Conservation (phyloP, 768 basidiomycete genomes). For the Infundibulicybe gibba region DNA sequence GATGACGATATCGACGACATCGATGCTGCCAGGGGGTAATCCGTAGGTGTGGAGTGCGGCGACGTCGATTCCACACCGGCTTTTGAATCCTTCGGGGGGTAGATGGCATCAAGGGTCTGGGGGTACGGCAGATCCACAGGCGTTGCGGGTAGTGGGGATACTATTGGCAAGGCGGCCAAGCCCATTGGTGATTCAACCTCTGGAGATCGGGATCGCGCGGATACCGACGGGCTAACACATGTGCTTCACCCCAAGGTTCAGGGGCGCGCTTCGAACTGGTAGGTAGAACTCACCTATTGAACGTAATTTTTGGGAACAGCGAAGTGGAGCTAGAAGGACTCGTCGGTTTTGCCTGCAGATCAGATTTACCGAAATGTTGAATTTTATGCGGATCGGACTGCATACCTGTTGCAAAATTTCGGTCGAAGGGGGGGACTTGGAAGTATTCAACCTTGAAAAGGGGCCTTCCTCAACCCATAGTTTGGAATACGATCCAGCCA, state of each 20-base stretch:
- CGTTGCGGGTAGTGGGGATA: conserved; percentile 29
- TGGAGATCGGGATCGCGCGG: conserved; percentile 19
- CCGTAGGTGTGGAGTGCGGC: conserved; percentile 1
- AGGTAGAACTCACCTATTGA: background rate
- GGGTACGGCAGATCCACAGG: conserved; percentile 20
- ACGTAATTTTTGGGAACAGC: background rate
- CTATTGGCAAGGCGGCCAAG: conserved; percentile 25
- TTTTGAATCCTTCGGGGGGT: background rate
- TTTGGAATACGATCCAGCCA: too few species aligned
- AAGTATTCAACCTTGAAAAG: too few species aligned
- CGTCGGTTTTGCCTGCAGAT: too few species aligned
- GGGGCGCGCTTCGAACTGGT: background rate
- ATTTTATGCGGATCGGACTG: background rate
- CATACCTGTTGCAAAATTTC: too few species aligned
- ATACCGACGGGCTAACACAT: conserved; percentile 4
- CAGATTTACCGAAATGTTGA: background rate
- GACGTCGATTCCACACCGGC: background rate
- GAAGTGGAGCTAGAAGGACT: background rate
- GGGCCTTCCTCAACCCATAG: too few species aligned
- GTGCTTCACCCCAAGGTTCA: background rate
- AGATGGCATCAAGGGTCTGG: background rate
- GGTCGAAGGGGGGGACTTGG: too few species aligned
- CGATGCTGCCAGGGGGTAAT: conserved; percentile 4
- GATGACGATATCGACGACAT: conserved; percentile 12
- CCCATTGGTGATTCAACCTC: conserved; percentile 30